Base-by-base conservation (phyloP, 139 green algal genomes). In the Picochlorum costavermella region DNA sequence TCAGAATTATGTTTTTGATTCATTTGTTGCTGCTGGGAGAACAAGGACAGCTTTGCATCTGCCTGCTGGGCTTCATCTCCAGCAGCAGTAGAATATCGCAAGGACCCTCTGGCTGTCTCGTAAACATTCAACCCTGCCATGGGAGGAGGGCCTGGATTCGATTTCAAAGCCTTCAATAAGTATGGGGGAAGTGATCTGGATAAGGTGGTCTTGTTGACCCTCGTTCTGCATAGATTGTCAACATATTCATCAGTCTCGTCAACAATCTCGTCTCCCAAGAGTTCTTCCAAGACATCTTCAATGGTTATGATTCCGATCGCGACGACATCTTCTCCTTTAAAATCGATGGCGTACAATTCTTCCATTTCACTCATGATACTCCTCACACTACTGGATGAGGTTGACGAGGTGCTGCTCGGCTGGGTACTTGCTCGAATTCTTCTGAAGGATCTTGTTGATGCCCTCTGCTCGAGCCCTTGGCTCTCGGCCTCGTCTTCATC, bases 221-320 rank as follows among this genome's bases (percentile, higher is more conserved):
- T 65, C n/a, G 75, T 76, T 43, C 51, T 70, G 46, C 83, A 74
- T 56, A 88, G 58, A 50, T 92, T 93, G 71, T 95, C 86, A 43
- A 92, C 70, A 60, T 69, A 77, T 46, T 75, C 63, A 61, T 88
- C 81, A 10, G 80, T 88, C 60, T 88, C 81, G 48, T 88, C 81
- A 49, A 87, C 49, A 23, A 88, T 87, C 61, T 87, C 78, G 23
- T 70, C 60, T 43, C 72, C 33, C 8, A 76, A 63, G 37, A 79
- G 66, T 62, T 79, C 73, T 50, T 79, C 80, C 17, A 86, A 55
- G 30, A 86, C 80, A 53, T 86, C 80, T 66, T 86, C 80, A 12
- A 87, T 79, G 6, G 81, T 87, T 62, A 87, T 80, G 40, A 87
- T 81, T 16, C 81, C 79, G 13, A 86, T 53, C 4, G 77, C 65